Base-by-base conservation (phyloP, 2,329 filamentous ascomycete species). In the Cercospora canescens region DNA sequence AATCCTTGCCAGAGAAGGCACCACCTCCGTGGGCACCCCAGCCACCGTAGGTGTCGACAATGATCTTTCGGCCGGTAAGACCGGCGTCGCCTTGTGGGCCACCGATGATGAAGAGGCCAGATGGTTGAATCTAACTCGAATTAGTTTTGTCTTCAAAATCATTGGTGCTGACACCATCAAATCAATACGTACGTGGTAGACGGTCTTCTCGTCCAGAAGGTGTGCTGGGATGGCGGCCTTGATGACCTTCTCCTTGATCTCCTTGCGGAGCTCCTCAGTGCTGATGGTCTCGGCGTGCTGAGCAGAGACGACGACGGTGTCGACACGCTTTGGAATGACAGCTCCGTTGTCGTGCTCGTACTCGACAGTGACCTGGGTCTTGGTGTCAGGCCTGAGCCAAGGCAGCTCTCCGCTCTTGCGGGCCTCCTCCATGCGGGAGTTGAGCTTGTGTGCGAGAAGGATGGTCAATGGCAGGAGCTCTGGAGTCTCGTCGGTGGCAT, bases 1-100 rank as follows among this genome's bases (percentile, higher is more conserved):
- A 99, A 83, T 99, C 95, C 91, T 99, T 99, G 79, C 95, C 95
- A 77, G 95, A 98, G 91, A 99, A 99, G 82, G 95, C 95, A 91
- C 95, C 95, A 87, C 95, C 95, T 87, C 95, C 95, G 88, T 99
- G 95, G 76, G 95, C 95, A 85, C 95, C 95, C 95, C 95, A 98
- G 78, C 95, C 95, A 86, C 95, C 95, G 86, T 99, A 99, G 82
- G 95, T 98, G 86, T 99, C 95, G 81, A 99, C 95, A 74, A 97
- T 91, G 88, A 99, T 99, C 90, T 99, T 99, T 79, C 95, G 94
- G 82, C 95, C 95, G 72, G 95, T 99, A 72, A 99, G 88, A 88
- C 95, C 95, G 77, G 95, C 95, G 77, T 99, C 95, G 89, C 95
- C 95, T 87, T 99, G 94, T 75, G 95, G 95, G 77, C 95, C 95